Evolutionary conservation across 2,329 filamentous ascomycete species (phyloP).

Genomic region (Sclerotiophoma versabilis): DNA sequence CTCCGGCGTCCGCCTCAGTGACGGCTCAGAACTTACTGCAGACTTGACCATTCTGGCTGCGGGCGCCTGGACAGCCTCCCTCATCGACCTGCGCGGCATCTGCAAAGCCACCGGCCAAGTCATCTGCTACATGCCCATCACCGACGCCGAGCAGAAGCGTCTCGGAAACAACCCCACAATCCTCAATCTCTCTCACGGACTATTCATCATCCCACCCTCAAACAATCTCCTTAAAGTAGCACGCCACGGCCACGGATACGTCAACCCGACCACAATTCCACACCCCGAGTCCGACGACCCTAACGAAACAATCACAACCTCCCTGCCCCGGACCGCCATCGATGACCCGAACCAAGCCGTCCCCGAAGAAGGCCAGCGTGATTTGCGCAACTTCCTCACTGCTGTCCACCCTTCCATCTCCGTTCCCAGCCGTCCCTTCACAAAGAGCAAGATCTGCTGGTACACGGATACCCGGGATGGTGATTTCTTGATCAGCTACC

Average conservation of each 20-base stretch:
- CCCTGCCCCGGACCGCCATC: slow-evolving; percentile 60
- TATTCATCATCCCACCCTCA: slow-evolving; percentile 76
- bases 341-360: slow-evolving; percentile 54
- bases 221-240: slow-evolving; percentile 56
- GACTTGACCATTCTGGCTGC: slow-evolving; percentile 82
- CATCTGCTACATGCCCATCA: slow-evolving; percentile 78
- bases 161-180: slow-evolving; percentile 74
- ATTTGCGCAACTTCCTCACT: slow-evolving; percentile 42
- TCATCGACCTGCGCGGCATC: slow-evolving; percentile 79
- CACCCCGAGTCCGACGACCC: slow-evolving; percentile 53
- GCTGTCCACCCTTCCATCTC: slow-evolving; percentile 42
- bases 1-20: slow-evolving; percentile 65
- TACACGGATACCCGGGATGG: slow-evolving; percentile 65
- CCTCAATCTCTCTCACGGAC: slow-evolving; percentile 73
- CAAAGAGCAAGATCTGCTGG: slow-evolving; percentile 60
- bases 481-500: slow-evolving; percentile 62
- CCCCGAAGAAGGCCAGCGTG: slow-evolving; percentile 42
- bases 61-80: slow-evolving; percentile 82
- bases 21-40: slow-evolving; percentile 62
- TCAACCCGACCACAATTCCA: slow-evolving; percentile 55
- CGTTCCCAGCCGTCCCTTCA: slow-evolving; percentile 51
- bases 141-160: slow-evolving; percentile 70
- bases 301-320: slow-evolving; percentile 50
- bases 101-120: slow-evolving; percentile 83
- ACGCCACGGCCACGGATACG: slow-evolving; percentile 60